A percentile compares a stretch with the other conserved stretches of the same genome.
These are phyloP conservation scores for Penicillium canariense DNA, from an alignment of 495 filamentous ascomycete genomes.

Conservation along the genomic window DNA sequence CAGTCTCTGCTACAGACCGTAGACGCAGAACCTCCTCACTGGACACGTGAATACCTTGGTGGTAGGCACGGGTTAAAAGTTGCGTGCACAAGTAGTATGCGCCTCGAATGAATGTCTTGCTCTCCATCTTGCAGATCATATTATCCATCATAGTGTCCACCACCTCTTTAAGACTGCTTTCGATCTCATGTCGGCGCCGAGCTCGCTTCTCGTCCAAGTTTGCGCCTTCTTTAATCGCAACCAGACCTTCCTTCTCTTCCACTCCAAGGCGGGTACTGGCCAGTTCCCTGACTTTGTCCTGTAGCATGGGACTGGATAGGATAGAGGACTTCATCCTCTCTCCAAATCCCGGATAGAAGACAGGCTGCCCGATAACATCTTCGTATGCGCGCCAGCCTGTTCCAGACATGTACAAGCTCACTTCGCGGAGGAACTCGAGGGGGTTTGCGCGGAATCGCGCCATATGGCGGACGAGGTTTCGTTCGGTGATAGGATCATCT, in stretches of 20 bases:
- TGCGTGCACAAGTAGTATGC: slow-evolving; percentile 91
- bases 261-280: slow-evolving; percentile 68
- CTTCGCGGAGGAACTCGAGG: slow-evolving; percentile 84
- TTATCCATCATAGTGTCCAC: slow-evolving; percentile 80
- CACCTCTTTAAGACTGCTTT: slow-evolving; percentile 66
- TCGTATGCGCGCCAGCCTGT: slow-evolving; percentile 94
- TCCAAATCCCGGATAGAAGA: slow-evolving; percentile 89
- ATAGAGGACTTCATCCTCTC: slow-evolving; percentile 82
- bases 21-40: slow-evolving; percentile 87
- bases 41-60: slow-evolving; percentile 93
- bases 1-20: slow-evolving; percentile 74
- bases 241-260: slow-evolving; percentile 72
- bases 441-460: slow-evolving; percentile 72
- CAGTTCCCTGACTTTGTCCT: slow-evolving; percentile 69
- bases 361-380: slow-evolving; percentile 80
- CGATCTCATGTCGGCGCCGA: slow-evolving; percentile 58
- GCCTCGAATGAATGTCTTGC: slow-evolving; percentile 83
- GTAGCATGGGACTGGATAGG: slow-evolving; percentile 70
- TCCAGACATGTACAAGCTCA: slow-evolving; percentile 84
- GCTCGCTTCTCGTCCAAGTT: slow-evolving; percentile 49
- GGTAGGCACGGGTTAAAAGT: slow-evolving; percentile 86
- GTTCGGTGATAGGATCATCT: slow-evolving; percentile 54
- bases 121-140: slow-evolving; percentile 99
- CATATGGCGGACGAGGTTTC: slow-evolving; percentile 76
- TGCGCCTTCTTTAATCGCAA: slow-evolving; percentile 46